A percentile compares a stretch with the other conserved stretches of the same genome.
These are phyloP conservation scores for Rhododendron henanense DNA, from an alignment of 148 eudicot species.

Conservation along the genomic window DNA sequence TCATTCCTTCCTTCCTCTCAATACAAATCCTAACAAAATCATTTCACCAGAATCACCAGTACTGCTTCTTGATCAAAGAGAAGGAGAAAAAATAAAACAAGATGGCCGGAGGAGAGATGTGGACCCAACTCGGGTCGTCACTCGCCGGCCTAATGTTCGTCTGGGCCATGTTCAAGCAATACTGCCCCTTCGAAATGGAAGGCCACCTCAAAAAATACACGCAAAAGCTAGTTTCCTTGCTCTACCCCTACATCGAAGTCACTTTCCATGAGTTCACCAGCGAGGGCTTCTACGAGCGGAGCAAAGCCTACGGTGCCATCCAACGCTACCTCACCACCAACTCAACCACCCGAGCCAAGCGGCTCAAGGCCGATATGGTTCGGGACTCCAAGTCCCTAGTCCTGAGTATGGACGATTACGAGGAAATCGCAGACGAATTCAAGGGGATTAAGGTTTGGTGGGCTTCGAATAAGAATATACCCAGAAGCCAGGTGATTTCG, in stretches of 20 bases:
- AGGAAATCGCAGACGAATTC: conserved; percentile 44
- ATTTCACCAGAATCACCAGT: not conserved
- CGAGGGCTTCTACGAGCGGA: conserved; percentile 25
- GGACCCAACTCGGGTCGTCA: conserved; percentile 23
- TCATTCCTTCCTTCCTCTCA: not conserved
- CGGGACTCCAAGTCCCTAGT: conserved; percentile 23
- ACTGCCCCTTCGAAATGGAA: conserved; percentile 26
- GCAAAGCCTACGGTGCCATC: conserved; percentile 37
- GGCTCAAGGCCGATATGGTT: conserved; percentile 33
- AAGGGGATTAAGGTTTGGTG: conserved; percentile 39
- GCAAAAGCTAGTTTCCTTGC: conserved; percentile 8
- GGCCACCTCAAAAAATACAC: conserved; percentile 11
- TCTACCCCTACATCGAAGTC: conserved; percentile 40
- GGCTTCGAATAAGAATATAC: conserved; percentile 24
- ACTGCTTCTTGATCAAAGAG: too few species aligned
- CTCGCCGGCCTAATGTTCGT: conserved; percentile 33
- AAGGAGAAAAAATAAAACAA: not conserved
- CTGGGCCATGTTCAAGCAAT: conserved; percentile 45
- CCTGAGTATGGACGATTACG: conserved; percentile 39
- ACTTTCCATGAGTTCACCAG: conserved; percentile 36
- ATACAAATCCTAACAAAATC: not conserved
- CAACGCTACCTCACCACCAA: conserved; percentile 36
- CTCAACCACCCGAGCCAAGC: conserved; percentile 30
- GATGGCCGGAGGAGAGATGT: conserved; percentile 18
- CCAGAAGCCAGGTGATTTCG: conserved; percentile 11